Conservation (phyloP, 805 yeast genomes). For the Pichia sporocuriosa region DNA sequence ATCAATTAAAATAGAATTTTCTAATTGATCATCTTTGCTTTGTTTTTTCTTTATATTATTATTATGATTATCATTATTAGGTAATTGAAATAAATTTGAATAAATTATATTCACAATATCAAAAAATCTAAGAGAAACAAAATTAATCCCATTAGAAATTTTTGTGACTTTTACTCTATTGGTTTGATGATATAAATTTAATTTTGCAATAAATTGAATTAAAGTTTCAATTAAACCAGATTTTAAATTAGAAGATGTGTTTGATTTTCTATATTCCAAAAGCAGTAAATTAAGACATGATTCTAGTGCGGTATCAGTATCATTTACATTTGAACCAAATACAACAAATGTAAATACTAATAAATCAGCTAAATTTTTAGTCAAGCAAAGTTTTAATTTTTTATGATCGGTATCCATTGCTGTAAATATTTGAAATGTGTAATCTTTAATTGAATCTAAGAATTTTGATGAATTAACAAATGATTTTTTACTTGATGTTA, state of each 20-base stretch:
- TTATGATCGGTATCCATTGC: constrained; percentile 26
- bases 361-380: constrained; percentile 29
- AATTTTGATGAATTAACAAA: constrained; percentile 18
- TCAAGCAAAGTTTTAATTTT: constrained; percentile 23
- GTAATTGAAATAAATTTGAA: constrained; percentile 21
- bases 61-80: too few species aligned
- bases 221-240: constrained; percentile 26
- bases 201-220: constrained; percentile 26
- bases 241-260: constrained; percentile 15
- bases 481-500: constrained; percentile 22
- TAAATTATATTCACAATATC: constrained; percentile 21
- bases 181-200: constrained; percentile 28
- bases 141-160: constrained; percentile 21
- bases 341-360: constrained; percentile 28
- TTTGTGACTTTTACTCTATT: constrained; percentile 21
- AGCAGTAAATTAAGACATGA: constrained; percentile 18
- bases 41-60: constrained; percentile 9
- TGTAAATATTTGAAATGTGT: constrained; percentile 16
- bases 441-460: constrained; percentile 17
- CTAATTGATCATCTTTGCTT: constrained; percentile 15
- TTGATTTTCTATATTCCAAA: constrained; percentile 15
- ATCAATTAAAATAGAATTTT: constrained; percentile 7
- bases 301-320: constrained; percentile 23
- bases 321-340: constrained; percentile 23
- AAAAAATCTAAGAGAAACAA: constrained; percentile 26